Conservation (phyloP, 2,329 filamentous ascomycete species). For the Harringtonia aguacate region DNA sequence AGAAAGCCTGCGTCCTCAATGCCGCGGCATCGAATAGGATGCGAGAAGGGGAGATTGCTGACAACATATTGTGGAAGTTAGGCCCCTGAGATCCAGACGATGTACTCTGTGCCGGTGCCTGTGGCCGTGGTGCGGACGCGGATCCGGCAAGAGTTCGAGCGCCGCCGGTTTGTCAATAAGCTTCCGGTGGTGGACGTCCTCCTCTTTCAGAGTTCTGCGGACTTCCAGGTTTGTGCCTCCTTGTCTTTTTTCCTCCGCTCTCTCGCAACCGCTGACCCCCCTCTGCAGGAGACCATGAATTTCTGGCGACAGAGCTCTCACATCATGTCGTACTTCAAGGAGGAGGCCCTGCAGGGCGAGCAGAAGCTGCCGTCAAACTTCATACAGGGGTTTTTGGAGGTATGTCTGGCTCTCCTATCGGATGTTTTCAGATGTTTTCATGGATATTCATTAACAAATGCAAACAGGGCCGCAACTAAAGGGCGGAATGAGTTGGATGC, state of each 20-base stretch:
- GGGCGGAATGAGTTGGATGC: too few relatives aligned
- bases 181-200: conserved; percentile 80
- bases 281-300: conserved; percentile 82
- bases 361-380: conserved; percentile 77
- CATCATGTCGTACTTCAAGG: conserved; percentile 92
- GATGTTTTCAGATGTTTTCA: not conserved
- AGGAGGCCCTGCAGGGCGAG: conserved; percentile 67
- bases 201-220: conserved; percentile 79
- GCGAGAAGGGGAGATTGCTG: not conserved
- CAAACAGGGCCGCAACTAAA: not conserved
- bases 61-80: conserved; percentile 23
- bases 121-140: conserved; percentile 83
- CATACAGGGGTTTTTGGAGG: conserved; percentile 92
- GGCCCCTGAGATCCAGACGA: conserved; percentile 93
- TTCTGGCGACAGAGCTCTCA: conserved; percentile 98
- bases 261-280: not conserved
- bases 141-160: conserved; percentile 93
- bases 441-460: not conserved
- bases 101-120: conserved; percentile 90
- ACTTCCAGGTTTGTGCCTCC: conserved; percentile 69
- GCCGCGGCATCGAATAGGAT: too few relatives aligned
- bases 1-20: too few relatives aligned
- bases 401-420: conserved; percentile 22
- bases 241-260: not conserved
- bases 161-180: conserved; percentile 87